Evolutionary conservation across 176 grass and related monocot species (phyloP), one percentile per base, ranked within the genome.

Genomic region (Raddia distichophylla): DNA sequence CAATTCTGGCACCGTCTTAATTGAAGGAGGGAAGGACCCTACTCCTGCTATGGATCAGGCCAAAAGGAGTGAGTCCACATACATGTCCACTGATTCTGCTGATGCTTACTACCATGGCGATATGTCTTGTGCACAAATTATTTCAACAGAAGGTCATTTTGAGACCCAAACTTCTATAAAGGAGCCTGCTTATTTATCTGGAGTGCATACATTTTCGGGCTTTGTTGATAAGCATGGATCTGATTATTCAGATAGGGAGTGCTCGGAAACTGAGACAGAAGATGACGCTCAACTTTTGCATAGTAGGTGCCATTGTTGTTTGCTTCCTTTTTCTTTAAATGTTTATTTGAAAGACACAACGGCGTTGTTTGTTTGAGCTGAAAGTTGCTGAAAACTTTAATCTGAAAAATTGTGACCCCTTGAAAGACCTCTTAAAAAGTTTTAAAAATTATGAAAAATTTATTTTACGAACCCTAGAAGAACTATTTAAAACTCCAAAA

Each of bases 221-320:
- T 80, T 88, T 60, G 80, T 82, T 48, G 59, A 73, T 64, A 89
- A 82, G 43, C 72, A 87, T 62, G 60, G 81, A 57, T 78, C 72
- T 87, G 55, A 78, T 92, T 82, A 75, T 73, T 95, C 73, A 83
- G 84, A 44, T 60, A 77, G 63, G 81, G 74, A 76, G 51, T 91
- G 86, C 60, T 80, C 85, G 42, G 87, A 91, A 66, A 92, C 77
- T 69, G 93, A 92, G 74, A 90, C 82, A 58, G 93, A 92, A 47
- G 86, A 89, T 35, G 84, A 93, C 4, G 58, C 67, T n/a, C 77
- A 80, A 84, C 34, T 88, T 80, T 66, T 90, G 69, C 66, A 48
- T 90, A 83, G 81, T 83, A 74, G 7, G 80, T 82, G 46, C 69
- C 32, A 74, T 69, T 19, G 11, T 42, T 74, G 13, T 18, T 64